Evolutionary conservation across 2,329 filamentous ascomycete genomes (phyloP).

Genomic region (Ophiostoma ulmi): DNA sequence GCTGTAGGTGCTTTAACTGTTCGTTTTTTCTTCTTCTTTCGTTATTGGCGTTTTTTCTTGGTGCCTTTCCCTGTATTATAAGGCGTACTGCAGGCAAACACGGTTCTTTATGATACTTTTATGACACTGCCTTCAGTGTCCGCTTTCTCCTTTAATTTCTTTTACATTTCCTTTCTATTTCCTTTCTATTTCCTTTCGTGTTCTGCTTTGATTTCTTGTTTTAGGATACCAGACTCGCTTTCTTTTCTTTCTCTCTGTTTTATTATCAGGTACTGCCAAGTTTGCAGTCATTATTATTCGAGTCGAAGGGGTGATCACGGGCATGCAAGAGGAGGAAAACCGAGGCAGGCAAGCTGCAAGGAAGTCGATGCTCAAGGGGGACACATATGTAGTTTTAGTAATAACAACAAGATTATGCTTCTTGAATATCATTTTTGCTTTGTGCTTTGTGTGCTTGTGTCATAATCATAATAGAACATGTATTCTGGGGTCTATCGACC

Average conservation of each 20-base stretch:
- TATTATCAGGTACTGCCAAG: background rate
- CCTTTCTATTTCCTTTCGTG: constrained; percentile 4
- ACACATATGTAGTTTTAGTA: background rate
- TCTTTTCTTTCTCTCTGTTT: background rate
- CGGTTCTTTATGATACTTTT: background rate
- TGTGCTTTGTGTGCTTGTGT: background rate
- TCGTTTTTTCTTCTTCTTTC: constrained; percentile 11
- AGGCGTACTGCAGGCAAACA: constrained; percentile 8
- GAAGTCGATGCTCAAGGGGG: constrained; percentile 34
- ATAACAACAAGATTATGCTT: background rate
- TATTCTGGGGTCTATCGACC: background rate
- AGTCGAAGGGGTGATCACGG: background rate
- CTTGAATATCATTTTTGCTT: background rate
- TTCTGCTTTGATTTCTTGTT: constrained; percentile 21
- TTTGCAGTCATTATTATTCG: background rate
- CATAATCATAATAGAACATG: background rate
- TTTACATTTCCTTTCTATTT: background rate
- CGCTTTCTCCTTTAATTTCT: background rate
- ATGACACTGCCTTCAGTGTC: background rate
- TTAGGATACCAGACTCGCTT: constrained; percentile 26
- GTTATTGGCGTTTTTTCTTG: constrained; percentile 5
- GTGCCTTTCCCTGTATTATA: background rate
- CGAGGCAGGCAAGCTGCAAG: background rate
- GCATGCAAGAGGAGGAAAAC: constrained; percentile 6
- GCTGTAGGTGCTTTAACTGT: constrained; percentile 44